Evolutionary conservation across 352 stramenopile genomes (phyloP), one percentile per base, ranked within the genome.

Genomic region (Poterioochromonas sp.): DNA sequence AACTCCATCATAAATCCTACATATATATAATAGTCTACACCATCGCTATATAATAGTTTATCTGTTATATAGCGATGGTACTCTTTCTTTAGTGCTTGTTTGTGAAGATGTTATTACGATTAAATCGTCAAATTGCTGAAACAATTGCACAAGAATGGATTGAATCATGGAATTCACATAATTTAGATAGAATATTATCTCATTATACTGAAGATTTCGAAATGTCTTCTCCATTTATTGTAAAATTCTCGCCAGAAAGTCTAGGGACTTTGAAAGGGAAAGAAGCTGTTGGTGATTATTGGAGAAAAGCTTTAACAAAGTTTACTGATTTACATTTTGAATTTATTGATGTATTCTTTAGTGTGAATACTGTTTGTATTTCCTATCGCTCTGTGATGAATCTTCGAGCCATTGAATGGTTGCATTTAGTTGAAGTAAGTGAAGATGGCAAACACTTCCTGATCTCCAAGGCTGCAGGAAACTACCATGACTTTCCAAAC

Each of bases 271-370:
- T 58, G 15, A 26, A 26, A 15, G 47, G 47, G 47, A 58, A 58
- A 26, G 47, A 15, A 58, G 47, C 47, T 15, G 47, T 58, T 58
- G 47, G 47, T 26, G 47, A 58, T 15, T 58, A 58, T 58, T 58
- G 47, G 47, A 26, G 26, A 58, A 58, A 26, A 26, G 47, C 47
- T 58, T 26, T 58, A 26, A 15, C 15, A 58, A 58, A 58, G 47
- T 58, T 26, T 58, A 26, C 47, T 58, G 47, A 58, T 26, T 58
- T 58, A 26, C 47, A 58, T 58, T 58, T 58, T 58, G 47, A 58
- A 26, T 26, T 58, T 26, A 26, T 58, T 15, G 47, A 58, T 58
- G 47, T 58, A 15, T 26, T 58, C 15, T 58, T 58, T 58, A 26
- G 15, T 26, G 47, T 58, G 47, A 26, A 58, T 26, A 26, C 47